Evolutionary conservation across 352 stramenopile species (phyloP).

Genomic region (Thalassiosira exigua): DNA sequence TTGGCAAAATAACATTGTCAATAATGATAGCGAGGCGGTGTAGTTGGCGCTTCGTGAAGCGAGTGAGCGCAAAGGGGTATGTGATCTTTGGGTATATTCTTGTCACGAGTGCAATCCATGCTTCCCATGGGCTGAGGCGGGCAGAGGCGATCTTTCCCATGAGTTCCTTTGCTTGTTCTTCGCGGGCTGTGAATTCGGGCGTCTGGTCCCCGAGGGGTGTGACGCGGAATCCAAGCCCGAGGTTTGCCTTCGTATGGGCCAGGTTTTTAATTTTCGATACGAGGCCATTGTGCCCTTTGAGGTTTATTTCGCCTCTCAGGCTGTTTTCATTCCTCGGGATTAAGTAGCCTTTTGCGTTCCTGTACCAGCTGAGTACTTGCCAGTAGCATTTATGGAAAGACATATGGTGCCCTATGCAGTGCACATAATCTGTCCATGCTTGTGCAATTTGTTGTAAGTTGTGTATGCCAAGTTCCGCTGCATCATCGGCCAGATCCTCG

Average conservation of each 20-base stretch:
- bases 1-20: constrained; percentile 10
- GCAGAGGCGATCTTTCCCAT: not conserved
- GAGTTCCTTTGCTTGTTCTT: not conserved
- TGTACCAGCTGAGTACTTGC: constrained; percentile 10
- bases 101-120: not conserved
- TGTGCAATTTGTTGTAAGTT: not conserved
- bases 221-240: constrained; percentile 11
- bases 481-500: not conserved
- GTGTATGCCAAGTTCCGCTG: not conserved
- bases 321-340: not conserved
- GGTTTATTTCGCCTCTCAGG: not conserved
- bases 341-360: not conserved
- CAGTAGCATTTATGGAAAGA: constrained; percentile 20
- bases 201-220: constrained; percentile 7
- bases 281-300: not conserved
- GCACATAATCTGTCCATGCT: not conserved
- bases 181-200: not conserved
- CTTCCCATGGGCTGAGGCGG: not conserved
- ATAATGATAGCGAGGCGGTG: constrained; percentile 3
- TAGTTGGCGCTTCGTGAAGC: not conserved
- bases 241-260: not conserved
- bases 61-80: constrained; percentile 1
- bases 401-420: not conserved
- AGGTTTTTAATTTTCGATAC: constrained; percentile 1
- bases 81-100: not conserved